phyloP scores from a whole-genome alignment of 2,329 filamentous ascomycete genomes.

The Aspergillus tamarii region DNA sequence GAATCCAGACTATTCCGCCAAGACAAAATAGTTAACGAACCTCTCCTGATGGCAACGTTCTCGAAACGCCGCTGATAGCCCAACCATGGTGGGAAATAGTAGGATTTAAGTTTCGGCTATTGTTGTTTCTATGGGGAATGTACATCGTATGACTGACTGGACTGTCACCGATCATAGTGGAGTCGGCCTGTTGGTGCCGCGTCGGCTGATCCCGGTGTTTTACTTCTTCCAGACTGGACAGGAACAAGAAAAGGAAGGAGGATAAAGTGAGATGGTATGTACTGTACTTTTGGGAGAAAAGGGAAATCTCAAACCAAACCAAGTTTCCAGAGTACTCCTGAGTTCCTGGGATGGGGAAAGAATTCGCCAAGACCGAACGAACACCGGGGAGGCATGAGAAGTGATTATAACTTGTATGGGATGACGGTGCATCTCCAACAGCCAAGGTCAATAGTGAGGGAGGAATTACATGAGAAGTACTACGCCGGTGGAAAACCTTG shows the following conservation, averaged over 20 bases:
- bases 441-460: background rate
- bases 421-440: background rate
- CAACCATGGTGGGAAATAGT: background rate
- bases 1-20: background rate
- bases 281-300: background rate
- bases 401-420: too few species aligned
- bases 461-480: conserved; percentile 6
- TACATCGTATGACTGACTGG: conserved; percentile 12
- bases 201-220: conserved; percentile 3
- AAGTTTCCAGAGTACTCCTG: background rate
- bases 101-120: conserved; percentile 5
- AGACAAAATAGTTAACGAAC: background rate
- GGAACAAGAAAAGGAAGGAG: background rate
- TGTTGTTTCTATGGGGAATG: conserved; percentile 1
- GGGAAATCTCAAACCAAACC: background rate
- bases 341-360: background rate
- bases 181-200: background rate
- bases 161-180: background rate
- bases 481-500: conserved; percentile 12
- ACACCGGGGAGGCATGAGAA: background rate
- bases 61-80: background rate
- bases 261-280: background rate
- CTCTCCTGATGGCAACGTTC: background rate
- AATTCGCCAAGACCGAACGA: conserved; percentile 1
- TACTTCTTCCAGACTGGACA: background rate